Evolutionary conservation across 805 yeast species (phyloP).

Genomic region (Metschnikowia koreensis): DNA sequence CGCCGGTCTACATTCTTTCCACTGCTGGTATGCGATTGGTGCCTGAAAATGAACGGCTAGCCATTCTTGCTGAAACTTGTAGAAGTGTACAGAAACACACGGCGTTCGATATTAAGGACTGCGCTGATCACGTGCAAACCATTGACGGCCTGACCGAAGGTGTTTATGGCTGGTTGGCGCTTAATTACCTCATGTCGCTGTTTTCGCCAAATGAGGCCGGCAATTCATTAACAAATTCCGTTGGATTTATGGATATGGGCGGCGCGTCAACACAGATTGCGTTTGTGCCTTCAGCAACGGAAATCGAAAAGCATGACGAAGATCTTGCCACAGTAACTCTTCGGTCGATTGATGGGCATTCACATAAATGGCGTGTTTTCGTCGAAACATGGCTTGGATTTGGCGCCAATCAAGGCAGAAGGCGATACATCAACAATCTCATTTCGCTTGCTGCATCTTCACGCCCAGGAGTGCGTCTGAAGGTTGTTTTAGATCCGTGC

Average conservation of each 20-base stretch:
- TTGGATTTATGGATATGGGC: constrained; percentile 98
- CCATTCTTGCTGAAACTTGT: constrained; percentile 63
- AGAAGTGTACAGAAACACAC: constrained; percentile 50
- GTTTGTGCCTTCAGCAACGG: constrained; percentile 74
- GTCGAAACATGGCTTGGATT: constrained; percentile 97
- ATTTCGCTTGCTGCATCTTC: constrained; percentile 30
- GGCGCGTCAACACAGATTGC: constrained; percentile 98
- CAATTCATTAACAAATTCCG: constrained; percentile 49
- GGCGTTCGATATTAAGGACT: constrained; percentile 54
- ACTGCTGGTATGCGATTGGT: constrained; percentile 96
- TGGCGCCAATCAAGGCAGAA: constrained; percentile 93
- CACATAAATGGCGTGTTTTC: constrained; percentile 79
- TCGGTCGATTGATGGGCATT: constrained; percentile 65
- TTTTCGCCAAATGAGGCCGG: constrained; percentile 42
- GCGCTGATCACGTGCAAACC: constrained; percentile 72
- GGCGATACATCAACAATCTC: constrained; percentile 61
- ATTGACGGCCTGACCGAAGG: constrained; percentile 97
- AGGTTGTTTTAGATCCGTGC: constrained; percentile 66
- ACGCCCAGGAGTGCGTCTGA: constrained; percentile 7
- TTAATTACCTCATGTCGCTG: constrained; percentile 77
- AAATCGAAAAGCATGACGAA: constrained; percentile 62
- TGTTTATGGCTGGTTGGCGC: constrained; percentile 90
- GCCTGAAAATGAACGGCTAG: constrained; percentile 49
- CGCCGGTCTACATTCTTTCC: constrained; percentile 89
- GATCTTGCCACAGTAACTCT: constrained; percentile 68